Evolutionary conservation across 1,284 basidiomycete species (phyloP), one percentile per base, ranked within the genome.

Genomic region (Leccinum pachyderme): DNA sequence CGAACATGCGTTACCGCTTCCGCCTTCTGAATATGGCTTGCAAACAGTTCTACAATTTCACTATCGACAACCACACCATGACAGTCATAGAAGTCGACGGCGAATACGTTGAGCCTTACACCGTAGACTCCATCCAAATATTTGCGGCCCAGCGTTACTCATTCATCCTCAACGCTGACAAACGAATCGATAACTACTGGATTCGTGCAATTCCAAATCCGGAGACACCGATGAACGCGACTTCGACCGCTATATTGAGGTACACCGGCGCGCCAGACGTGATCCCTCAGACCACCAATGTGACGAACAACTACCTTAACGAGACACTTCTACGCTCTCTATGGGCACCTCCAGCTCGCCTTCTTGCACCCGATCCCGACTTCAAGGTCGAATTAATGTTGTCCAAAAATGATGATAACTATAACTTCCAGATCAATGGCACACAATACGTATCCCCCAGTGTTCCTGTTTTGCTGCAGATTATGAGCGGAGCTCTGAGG

Each of bases 381-480:
- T 13, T 71, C 29, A 63, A 57, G n/a, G 46, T 75, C 46, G 60
- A 66, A 24, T 46, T 71, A 33, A 57, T 29, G 32, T 28, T 32
- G 44, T 64, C n/a, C 61, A 66, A 54, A 52, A 35, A 55, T 39
- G 7, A 53, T 58, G 15, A 56, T 39, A 49, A 44, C 54, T 56
- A 41, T 46, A 55, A 45, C 15, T 65, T 61, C 31, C 5, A 54
- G 5, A 61, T 76, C 32, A 77, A 75, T 37, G 64, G 62, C 4
- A 59, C 51, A 3, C 33, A 66, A 1, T 80, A 68, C 50, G 47
- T 54, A 9, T 63, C 77, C 5, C 79, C 78, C 0, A 68, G 59
- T 2, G 67, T 71, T 2, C 79, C 77, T 1, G 75, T 79, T 1
- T 65, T 80, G 15, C 65, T 81, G 7, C 79, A 82, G 56, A 75